Conservation (phyloP, 2,329 filamentous ascomycete species). For the Ceratocystiopsis brevicomis region DNA sequence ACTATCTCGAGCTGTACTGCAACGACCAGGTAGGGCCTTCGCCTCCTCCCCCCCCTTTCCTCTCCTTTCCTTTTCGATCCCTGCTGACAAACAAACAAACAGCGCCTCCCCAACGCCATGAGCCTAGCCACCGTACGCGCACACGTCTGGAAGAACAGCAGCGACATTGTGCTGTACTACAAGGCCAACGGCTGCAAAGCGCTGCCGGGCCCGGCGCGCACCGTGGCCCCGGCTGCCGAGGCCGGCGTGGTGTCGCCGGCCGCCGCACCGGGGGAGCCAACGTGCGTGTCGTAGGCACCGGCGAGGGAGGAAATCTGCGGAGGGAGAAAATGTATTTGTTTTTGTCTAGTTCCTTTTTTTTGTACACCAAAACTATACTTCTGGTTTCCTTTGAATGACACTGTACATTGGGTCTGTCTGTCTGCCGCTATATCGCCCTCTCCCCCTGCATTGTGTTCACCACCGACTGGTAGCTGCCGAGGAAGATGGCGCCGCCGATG, state of each 20-base stretch:
- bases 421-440: no score
- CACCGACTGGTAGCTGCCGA: conserved; percentile 83
- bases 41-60: no score
- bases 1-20: conserved; percentile 89
- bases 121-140: conserved; percentile 83
- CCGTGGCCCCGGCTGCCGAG: conserved; percentile 1
- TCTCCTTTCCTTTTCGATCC: no score
- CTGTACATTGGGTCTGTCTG: no score
- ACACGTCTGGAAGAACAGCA: conserved; percentile 88
- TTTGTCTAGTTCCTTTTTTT: no score
- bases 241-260: neutral
- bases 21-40: conserved; percentile 77
- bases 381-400: no score
- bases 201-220: conserved; percentile 19
- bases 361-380: no score
- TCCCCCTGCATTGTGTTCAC: conserved; percentile 44
- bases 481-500: conserved; percentile 79
- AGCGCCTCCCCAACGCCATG: conserved; percentile 62
- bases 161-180: conserved; percentile 79
- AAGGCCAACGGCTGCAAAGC: conserved; percentile 75
- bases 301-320: no score
- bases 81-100: neutral
- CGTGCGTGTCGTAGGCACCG: no score
- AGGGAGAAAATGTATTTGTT: no score
- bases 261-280: neutral